These are phyloP conservation scores for Paraconiothyrium brasiliense DNA, from an alignment of 2,329 filamentous ascomycete species.

Conservation along the genomic window DNA sequence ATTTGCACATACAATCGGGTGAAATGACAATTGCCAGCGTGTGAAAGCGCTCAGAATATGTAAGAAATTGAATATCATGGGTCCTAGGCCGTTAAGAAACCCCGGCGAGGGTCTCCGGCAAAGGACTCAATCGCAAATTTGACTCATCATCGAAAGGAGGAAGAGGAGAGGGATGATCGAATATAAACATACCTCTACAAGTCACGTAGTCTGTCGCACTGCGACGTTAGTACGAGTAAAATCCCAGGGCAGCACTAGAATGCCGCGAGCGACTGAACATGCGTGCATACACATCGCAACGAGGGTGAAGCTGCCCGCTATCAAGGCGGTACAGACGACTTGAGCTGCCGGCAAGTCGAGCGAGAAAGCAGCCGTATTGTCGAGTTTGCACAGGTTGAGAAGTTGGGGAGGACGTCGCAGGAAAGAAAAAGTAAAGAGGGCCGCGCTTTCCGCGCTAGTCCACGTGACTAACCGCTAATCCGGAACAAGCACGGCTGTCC, in stretches of 20 bases:
- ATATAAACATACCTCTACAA: conserved; percentile 17
- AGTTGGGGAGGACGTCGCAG: background rate
- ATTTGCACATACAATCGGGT: background rate
- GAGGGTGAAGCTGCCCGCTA: background rate
- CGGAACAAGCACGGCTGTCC: no score
- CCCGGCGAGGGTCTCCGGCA: conserved; percentile 90
- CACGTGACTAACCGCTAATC: no score
- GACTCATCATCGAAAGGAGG: conserved; percentile 76
- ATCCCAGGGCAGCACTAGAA: background rate
- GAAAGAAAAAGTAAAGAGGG: conserved; percentile 4
- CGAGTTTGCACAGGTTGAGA: background rate
- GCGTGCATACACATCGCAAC: background rate
- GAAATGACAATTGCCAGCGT: conserved; percentile 1
- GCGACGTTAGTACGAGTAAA: conserved; percentile 2
- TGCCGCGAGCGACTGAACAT: background rate
- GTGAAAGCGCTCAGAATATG: conserved; percentile 84
- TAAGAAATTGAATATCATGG: conserved; percentile 96
- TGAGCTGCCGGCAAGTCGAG: background rate
- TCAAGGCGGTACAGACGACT: background rate
- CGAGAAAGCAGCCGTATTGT: background rate
- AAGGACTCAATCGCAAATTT: conserved; percentile 98
- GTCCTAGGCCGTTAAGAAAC: conserved; percentile 77
- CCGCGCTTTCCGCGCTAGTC: background rate
- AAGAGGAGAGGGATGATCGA: conserved; percentile 17
- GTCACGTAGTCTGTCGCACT: background rate